Evolutionary conservation across 768 basidiomycete species (phyloP).

Genomic region (Lactarius indigo): DNA sequence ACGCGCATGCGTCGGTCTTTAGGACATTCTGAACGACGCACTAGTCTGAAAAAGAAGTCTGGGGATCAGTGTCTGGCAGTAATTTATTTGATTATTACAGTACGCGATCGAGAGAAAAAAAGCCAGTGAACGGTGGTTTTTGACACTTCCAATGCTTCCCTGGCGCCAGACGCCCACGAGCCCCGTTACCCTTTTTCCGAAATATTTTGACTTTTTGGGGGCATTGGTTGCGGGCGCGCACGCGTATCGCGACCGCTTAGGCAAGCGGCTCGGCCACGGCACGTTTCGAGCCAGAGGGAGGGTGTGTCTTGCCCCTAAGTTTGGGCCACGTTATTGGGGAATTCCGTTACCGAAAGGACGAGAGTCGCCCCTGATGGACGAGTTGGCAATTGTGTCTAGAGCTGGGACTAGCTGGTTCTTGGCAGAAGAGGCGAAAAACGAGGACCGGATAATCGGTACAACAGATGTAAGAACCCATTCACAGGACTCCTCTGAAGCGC

Average conservation of each 20-base stretch:
- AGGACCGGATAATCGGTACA: background rate
- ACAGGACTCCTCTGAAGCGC: background rate
- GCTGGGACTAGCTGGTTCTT: background rate
- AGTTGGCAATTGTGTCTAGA: background rate
- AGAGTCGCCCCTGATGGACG: background rate
- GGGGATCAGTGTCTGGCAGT: slow-evolving; percentile 1
- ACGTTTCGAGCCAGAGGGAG: background rate
- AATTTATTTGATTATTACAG: slow-evolving; percentile 19
- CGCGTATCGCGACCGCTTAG: slow-evolving; percentile 15
- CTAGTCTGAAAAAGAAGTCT: slow-evolving; percentile 22
- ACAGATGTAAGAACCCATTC: background rate
- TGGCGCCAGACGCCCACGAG: background rate
- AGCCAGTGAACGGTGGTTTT: background rate
- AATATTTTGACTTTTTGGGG: slow-evolving; percentile 13
- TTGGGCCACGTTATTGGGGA: background rate
- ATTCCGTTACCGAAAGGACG: background rate
- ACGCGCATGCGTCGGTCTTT: slow-evolving; percentile 14
- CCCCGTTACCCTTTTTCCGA: slow-evolving; percentile 18
- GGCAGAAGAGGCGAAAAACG: background rate
- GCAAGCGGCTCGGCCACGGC: slow-evolving; percentile 7
- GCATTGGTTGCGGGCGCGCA: background rate
- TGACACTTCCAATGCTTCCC: slow-evolving; percentile 14
- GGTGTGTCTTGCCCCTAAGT: background rate
- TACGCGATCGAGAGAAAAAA: slow-evolving; percentile 18
- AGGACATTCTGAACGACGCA: slow-evolving; percentile 5